Conservation (phyloP, 1,284 basidiomycete genomes). For the Irpex sp. region DNA sequence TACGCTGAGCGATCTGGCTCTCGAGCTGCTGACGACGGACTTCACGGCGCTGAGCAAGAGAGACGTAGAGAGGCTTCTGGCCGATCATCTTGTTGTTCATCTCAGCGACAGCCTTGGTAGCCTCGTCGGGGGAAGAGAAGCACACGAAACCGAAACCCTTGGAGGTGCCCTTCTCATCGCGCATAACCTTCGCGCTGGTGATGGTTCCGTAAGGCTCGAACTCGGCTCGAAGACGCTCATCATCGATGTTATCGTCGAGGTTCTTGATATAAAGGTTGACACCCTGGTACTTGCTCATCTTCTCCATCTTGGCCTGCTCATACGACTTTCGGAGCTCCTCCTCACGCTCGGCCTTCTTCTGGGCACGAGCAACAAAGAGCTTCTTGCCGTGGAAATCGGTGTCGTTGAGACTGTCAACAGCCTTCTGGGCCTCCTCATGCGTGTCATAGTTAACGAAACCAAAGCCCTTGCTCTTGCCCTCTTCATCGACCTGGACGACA, state of each 20-base stretch:
- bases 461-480: conserved; percentile 93
- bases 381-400: conserved; percentile 85
- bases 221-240: conserved; percentile 91
- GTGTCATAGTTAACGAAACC: conserved; percentile 97
- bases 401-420: conserved; percentile 91
- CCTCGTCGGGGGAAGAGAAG: conserved; percentile 98
- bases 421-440: conserved; percentile 90
- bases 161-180: conserved; percentile 87
- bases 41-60: conserved; percentile 97
- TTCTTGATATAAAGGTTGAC: conserved; percentile 99
- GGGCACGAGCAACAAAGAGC: conserved; percentile 94
- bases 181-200: conserved; percentile 99
- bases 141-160: conserved; percentile 99
- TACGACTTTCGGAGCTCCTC: conserved; percentile 94
- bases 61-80: conserved; percentile 97
- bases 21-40: conserved; percentile 98
- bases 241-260: conserved; percentile 89
- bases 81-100: conserved; percentile 99
- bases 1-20: conserved; percentile 96
- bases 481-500: conserved; percentile 77
- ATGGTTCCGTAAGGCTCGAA: conserved; percentile 97
- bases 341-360: conserved; percentile 99
- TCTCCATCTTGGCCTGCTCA: conserved; percentile 97
- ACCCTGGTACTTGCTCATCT: conserved; percentile 97
- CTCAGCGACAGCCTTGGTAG: conserved; percentile 98